Percentiles rank a stretch among this genome's conserved stretches.
phyloP scores from a whole-genome alignment of 2,329 filamentous ascomycete genomes.

The Pseudocercospora ulei region DNA sequence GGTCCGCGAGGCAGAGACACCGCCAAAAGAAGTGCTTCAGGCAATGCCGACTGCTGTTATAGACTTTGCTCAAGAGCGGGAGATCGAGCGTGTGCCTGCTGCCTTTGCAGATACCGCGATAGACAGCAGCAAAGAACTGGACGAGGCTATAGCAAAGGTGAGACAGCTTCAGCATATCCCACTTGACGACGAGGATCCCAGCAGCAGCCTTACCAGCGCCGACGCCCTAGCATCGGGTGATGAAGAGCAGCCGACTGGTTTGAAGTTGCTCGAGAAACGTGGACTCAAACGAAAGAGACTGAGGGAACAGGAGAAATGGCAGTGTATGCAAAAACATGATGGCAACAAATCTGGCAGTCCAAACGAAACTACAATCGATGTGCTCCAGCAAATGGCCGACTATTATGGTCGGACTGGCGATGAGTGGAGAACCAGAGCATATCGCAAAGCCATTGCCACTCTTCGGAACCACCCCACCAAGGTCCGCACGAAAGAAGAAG shows the following conservation, averaged over 20 bases:
- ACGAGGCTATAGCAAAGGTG: constrained; percentile 54
- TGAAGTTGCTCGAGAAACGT: constrained; percentile 19
- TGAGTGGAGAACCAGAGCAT: constrained; percentile 64
- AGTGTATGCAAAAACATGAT: constrained; percentile 52
- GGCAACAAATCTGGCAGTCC: constrained; percentile 48
- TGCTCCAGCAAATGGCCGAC: constrained; percentile 67
- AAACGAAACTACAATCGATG: constrained; percentile 64
- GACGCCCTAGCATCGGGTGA: constrained; percentile 19
- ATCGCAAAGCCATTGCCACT: constrained; percentile 65
- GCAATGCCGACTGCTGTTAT: neutral
- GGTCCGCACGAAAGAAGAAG: constrained; percentile 61
- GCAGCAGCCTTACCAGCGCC: constrained; percentile 26
- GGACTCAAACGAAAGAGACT: constrained; percentile 19
- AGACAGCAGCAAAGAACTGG: constrained; percentile 47
- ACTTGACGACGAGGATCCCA: constrained; percentile 37
- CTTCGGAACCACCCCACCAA: constrained; percentile 56
- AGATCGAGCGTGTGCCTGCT: constrained; percentile 7
- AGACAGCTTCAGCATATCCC: constrained; percentile 51
- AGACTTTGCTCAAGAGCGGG: constrained; percentile 5
- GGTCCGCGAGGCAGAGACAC: constrained; percentile 36
- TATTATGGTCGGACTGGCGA: constrained; percentile 69
- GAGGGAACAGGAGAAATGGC: constrained; percentile 39
- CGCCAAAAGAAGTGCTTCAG: constrained; percentile 31
- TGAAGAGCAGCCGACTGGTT: constrained; percentile 7
- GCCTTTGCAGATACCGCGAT: constrained; percentile 8